Conservation (phyloP, 176 grass and related monocot species). For the Metroxylon sagu region DNA sequence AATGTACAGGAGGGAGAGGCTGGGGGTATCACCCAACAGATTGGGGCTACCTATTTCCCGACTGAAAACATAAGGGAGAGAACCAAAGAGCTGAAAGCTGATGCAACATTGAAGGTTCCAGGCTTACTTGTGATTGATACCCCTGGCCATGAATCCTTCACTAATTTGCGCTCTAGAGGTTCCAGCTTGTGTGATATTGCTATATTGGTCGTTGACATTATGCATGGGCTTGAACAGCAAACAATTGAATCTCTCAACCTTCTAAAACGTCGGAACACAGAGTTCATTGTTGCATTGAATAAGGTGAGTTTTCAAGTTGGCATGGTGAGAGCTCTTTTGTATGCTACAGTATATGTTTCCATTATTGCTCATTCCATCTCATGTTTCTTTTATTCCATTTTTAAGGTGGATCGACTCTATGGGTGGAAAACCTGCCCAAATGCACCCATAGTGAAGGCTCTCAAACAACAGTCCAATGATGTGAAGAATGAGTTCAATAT, state of each 20-base stretch:
- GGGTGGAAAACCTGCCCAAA: slow-evolving; percentile 66
- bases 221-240: slow-evolving; percentile 92
- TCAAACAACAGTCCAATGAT: slow-evolving; percentile 80
- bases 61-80: slow-evolving; percentile 98
- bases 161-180: slow-evolving; percentile 92
- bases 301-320: slow-evolving; percentile 47
- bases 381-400: slow-evolving; percentile 19
- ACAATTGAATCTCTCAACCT: slow-evolving; percentile 93
- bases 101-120: slow-evolving; percentile 89
- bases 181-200: slow-evolving; percentile 95
- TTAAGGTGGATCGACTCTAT: slow-evolving; percentile 94
- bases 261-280: slow-evolving; percentile 59
- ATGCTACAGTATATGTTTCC: neutral
- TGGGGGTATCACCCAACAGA: slow-evolving; percentile 96
- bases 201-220: slow-evolving; percentile 96
- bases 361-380: slow-evolving; percentile 13
- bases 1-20: slow-evolving; percentile 97
- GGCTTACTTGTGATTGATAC: slow-evolving; percentile 97
- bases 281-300: slow-evolving; percentile 96
- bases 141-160: slow-evolving; percentile 84
- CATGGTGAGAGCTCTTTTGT: neutral
- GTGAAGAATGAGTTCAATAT: slow-evolving; percentile 89
- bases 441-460: slow-evolving; percentile 72
- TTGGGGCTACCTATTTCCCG: slow-evolving; percentile 89
- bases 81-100: slow-evolving; percentile 81